Percentiles rank a stretch among this genome's conserved stretches.
Evolutionary conservation across 2,329 filamentous ascomycete genomes (phyloP).

Genomic region (Coniochaeta sp.): DNA sequence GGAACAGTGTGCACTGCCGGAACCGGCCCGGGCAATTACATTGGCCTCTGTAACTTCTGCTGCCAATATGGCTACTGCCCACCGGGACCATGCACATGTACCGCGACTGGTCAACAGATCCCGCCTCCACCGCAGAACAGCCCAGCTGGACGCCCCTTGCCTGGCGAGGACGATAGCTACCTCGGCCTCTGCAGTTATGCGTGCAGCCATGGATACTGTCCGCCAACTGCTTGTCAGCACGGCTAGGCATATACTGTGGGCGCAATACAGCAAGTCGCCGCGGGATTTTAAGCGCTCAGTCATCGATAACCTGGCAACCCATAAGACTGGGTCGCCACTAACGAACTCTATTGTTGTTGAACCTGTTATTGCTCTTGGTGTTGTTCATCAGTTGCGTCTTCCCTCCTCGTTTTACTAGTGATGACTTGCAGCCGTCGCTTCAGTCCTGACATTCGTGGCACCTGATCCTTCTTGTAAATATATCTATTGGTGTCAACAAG

Average conservation of each 20-base stretch:
- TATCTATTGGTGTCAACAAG: too few relatives aligned
- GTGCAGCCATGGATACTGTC: conserved; percentile 38
- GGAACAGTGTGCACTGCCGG: conserved; percentile 10
- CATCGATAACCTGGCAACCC: background rate
- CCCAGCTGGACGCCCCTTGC: conserved; percentile 22
- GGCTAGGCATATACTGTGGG: background rate
- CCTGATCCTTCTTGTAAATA: too few relatives aligned
- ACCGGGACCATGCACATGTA: conserved; percentile 10
- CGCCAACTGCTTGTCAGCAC: conserved; percentile 16
- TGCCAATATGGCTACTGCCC: conserved; percentile 13
- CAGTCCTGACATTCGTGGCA: too few relatives aligned
- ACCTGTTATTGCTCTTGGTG: too few relatives aligned
- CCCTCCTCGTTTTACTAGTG: too few relatives aligned
- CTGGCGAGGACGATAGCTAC: conserved; percentile 26
- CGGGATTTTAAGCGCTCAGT: background rate
- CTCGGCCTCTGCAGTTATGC: conserved; percentile 36
- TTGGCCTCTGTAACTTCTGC: conserved; percentile 11
- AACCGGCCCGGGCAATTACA: conserved; percentile 9
- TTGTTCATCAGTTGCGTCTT: too few relatives aligned
- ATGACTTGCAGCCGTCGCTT: too few relatives aligned
- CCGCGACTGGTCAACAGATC: conserved; percentile 5
- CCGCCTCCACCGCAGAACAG: conserved; percentile 11
- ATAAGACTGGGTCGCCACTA: too few relatives aligned
- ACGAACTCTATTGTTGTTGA: too few relatives aligned
- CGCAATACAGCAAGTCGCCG: too few relatives aligned